Evolutionary conservation across 768 basidiomycete species (phyloP), one percentile per base, ranked within the genome.

Genomic region (Stropharia rugosoannulata): DNA sequence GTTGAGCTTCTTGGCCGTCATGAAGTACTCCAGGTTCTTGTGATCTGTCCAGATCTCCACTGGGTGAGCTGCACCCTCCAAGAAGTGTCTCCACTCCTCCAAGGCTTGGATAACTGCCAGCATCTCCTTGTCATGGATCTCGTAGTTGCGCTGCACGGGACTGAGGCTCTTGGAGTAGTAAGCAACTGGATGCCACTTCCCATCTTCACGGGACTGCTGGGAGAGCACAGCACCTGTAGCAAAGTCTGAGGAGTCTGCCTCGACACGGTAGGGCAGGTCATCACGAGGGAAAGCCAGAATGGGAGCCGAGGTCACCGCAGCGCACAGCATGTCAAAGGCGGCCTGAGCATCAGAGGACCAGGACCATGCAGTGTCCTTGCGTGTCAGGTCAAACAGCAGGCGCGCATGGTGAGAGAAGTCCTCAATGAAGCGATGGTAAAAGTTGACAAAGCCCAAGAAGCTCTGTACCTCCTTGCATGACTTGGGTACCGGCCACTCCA

Each of bases 11-110:
- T 70, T 63, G 1, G 72, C 56, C 5, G 62, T 65, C 7, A 49
- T 50, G 65, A 80, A 80, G 52, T 79, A 79, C 25, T 69, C 62
- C 0, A 80, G 67, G 36, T 80, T 77, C 36, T 72, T 68, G 51
- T 74, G 69, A 47, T 76, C 64, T 3, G 68, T 68, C 54, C 66
- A 57, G 37, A 77, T 62, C 51, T 70, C 64, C 36, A 78, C 43
- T 7, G 49, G 36, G 13, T 62, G 43, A 15, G 37, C 27, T 0
- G 63, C 54, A 0, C 69, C 65, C 7, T 65, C 48, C 11, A 68
- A 54, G 40, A 57, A 53, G 49, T 70, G 68, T 13, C 59, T 16
- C 66, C 64, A 68, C 22, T 65, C 54, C 0, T 58, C 22, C 1
- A 78, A 57, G 11, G 38, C 38, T 12, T 4, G 38, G 4, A 39